Evolutionary conservation across 257 asterid species (phyloP).

Genomic region (Mentha longifolia): DNA sequence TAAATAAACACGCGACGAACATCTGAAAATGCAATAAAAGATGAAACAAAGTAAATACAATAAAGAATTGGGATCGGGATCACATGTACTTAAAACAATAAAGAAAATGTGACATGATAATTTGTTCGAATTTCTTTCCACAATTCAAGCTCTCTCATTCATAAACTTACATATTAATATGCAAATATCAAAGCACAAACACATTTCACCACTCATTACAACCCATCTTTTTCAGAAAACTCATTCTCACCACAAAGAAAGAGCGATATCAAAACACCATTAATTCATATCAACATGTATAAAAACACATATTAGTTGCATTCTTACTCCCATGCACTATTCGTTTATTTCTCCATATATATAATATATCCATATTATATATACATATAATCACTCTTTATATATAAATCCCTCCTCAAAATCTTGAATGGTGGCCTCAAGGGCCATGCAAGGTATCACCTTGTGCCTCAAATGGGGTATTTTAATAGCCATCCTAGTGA

Average conservation of each 20-base stretch:
- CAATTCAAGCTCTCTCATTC: conserved; percentile 36
- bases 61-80: too few species aligned
- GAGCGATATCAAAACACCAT: conserved; percentile 17
- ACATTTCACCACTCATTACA: conserved; percentile 19
- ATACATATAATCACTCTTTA: not conserved
- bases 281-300: conserved; percentile 35
- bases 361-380: conserved; percentile 1
- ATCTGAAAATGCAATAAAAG: too few species aligned
- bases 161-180: conserved; percentile 17
- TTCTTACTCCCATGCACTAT: conserved; percentile 19
- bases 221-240: conserved; percentile 10
- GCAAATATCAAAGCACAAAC: not conserved
- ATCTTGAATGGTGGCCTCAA: conserved; percentile 29
- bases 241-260: conserved; percentile 31
- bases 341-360: conserved; percentile 9
- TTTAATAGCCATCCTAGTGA: conserved; percentile 31
- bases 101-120: too few species aligned
- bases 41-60: too few species aligned
- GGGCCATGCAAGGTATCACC: conserved; percentile 37
- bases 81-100: not conserved
- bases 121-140: not conserved
- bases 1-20: too few species aligned
- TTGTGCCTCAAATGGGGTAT: conserved; percentile 37
- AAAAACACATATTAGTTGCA: conserved; percentile 29
- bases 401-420: not conserved